Percentiles rank a stretch among this genome's conserved stretches.
phyloP scores from a whole-genome alignment of 2,329 filamentous ascomycete genomes.

The Sclerotinia nivalis region DNA sequence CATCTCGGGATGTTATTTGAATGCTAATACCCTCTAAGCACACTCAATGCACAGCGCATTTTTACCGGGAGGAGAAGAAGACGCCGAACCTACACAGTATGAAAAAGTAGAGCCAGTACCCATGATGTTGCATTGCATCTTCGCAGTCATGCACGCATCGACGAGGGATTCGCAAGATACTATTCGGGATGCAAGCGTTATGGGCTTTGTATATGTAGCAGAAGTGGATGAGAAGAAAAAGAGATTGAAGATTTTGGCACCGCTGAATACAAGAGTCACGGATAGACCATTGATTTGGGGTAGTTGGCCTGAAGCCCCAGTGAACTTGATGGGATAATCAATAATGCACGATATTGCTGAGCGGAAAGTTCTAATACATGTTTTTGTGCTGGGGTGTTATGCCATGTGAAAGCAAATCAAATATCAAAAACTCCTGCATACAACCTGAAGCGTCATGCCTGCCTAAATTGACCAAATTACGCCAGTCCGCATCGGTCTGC shows the following conservation, averaged over 20 bases:
- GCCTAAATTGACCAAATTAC: not conserved
- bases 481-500: not conserved
- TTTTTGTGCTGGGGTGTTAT: not conserved
- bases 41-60: slow-evolving; percentile 39
- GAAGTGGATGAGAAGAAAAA: slow-evolving; percentile 85
- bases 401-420: not conserved
- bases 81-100: slow-evolving; percentile 47
- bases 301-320: slow-evolving; percentile 75
- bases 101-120: slow-evolving; percentile 65
- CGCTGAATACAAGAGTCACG: slow-evolving; percentile 78
- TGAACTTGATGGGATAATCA: slow-evolving; percentile 23
- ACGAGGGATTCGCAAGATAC: slow-evolving; percentile 67
- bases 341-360: slow-evolving; percentile 1
- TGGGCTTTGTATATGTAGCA: slow-evolving; percentile 91
- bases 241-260: slow-evolving; percentile 78
- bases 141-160: slow-evolving; percentile 81
- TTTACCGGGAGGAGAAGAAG: slow-evolving; percentile 40
- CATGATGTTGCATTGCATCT: slow-evolving; percentile 74
- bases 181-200: slow-evolving; percentile 77
- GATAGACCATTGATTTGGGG: slow-evolving; percentile 81
- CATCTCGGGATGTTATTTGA: not conserved
- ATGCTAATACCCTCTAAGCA: slow-evolving; percentile 31
- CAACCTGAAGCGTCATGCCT: not conserved
- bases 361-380: slow-evolving; percentile 4
- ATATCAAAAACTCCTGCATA: not conserved